Conservation (phyloP, 129 eudicot genomes). For the Saposhnikovia divaricata region DNA sequence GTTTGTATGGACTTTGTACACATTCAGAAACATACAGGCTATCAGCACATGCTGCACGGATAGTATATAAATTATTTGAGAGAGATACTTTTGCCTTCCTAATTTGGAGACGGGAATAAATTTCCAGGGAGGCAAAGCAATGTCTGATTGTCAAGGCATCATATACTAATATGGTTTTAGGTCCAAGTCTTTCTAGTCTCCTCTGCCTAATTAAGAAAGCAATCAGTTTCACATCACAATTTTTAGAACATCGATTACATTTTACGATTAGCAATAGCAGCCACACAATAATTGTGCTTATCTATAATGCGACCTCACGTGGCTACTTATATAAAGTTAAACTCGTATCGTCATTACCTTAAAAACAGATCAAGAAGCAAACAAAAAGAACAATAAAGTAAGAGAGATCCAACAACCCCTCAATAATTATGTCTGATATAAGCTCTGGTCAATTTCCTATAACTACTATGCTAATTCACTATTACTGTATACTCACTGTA, state of each 20-base stretch:
- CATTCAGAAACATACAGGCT: not conserved
- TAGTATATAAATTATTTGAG: no score
- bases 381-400: not conserved
- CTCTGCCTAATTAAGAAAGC: not conserved
- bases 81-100: no score
- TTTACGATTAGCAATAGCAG: not conserved
- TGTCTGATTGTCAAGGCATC: no score
- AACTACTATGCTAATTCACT: not conserved
- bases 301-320: not conserved
- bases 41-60: not conserved
- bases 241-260: not conserved
- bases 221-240: not conserved
- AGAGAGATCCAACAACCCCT: not conserved
- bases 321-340: not conserved
- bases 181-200: not conserved
- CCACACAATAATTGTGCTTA: not conserved
- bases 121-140: no score
- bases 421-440: not conserved
- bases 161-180: no score
- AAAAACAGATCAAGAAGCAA: not conserved
- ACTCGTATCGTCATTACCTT: not conserved
- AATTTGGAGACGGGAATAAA: no score
- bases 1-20: not conserved
- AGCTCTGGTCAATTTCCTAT: not conserved
- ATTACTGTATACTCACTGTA: not conserved